Evolutionary conservation across 192 early-diverging fungal species (phyloP).

Genomic region (Spizellomyces sp.): DNA sequence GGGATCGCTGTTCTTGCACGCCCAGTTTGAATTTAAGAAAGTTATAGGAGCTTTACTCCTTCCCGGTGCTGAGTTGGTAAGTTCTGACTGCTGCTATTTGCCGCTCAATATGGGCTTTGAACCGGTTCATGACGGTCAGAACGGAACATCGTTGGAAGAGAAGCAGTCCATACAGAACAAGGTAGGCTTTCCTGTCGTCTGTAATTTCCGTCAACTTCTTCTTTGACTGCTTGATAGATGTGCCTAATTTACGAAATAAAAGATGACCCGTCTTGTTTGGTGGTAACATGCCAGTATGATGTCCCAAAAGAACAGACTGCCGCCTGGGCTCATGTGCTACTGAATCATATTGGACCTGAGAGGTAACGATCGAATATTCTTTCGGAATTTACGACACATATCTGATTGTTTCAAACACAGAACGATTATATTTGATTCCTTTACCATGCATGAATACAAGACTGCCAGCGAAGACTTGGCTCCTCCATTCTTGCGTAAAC

Average conservation of each 20-base stretch:
- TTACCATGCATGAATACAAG: background rate
- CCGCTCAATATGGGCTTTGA: no score
- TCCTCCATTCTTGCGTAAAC: background rate
- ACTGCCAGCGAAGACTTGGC: background rate
- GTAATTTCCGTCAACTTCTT: no score
- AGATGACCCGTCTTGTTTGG: background rate
- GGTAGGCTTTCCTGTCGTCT: no score
- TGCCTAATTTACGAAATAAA: background rate
- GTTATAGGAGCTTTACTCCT: background rate
- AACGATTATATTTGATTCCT: conserved; percentile 1
- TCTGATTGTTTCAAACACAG: background rate
- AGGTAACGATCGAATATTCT: background rate
- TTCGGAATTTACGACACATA: no score
- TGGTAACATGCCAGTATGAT: background rate
- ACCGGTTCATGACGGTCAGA: no score
- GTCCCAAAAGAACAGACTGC: background rate
- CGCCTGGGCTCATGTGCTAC: background rate
- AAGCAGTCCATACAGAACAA: no score
- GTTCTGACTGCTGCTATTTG: no score
- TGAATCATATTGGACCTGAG: background rate
- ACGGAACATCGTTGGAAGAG: no score
- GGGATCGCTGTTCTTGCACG: conserved; percentile 5
- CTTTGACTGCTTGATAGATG: no score
- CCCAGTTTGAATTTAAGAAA: background rate
- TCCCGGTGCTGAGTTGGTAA: no score